Evolutionary conservation across 2,329 filamentous ascomycete genomes (phyloP).

Genomic region (Aureobasidium zeae): DNA sequence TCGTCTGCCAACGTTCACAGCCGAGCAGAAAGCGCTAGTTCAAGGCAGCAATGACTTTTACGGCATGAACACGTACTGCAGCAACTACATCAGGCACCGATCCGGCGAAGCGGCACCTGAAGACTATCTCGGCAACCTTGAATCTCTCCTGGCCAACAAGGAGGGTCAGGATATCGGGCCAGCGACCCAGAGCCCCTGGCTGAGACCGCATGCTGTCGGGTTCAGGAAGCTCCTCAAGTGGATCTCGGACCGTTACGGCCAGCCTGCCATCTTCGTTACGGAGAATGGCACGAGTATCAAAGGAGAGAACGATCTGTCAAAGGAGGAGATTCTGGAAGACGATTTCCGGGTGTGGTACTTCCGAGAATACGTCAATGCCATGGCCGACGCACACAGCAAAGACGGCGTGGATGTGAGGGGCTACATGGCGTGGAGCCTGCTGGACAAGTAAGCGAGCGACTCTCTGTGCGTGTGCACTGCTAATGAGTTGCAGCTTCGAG

Average conservation of each 20-base stretch:
- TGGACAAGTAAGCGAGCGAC: slow-evolving; percentile 50
- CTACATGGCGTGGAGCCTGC: slow-evolving; percentile 79
- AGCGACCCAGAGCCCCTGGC: slow-evolving; percentile 75
- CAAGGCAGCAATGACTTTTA: slow-evolving; percentile 29
- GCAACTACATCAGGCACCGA: slow-evolving; percentile 74
- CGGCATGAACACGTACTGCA: slow-evolving; percentile 58
- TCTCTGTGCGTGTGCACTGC: background rate
- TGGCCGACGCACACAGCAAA: slow-evolving; percentile 60
- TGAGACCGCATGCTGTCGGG: slow-evolving; percentile 64
- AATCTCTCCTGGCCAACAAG: slow-evolving; percentile 50
- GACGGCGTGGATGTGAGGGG: slow-evolving; percentile 72
- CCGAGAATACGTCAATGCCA: slow-evolving; percentile 62
- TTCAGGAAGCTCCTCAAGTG: slow-evolving; percentile 71
- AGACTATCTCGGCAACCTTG: slow-evolving; percentile 68
- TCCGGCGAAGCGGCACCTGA: slow-evolving; percentile 50
- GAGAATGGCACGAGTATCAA: slow-evolving; percentile 82
- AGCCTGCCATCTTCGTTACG: slow-evolving; percentile 70
- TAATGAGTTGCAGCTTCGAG: slow-evolving; percentile 59
- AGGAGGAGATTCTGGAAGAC: slow-evolving; percentile 65
- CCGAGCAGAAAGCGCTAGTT: slow-evolving; percentile 26
- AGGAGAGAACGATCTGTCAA: slow-evolving; percentile 61
- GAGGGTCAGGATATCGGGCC: slow-evolving; percentile 47
- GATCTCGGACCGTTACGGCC: slow-evolving; percentile 66
- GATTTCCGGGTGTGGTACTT: slow-evolving; percentile 77
- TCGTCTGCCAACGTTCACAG: slow-evolving; percentile 28